These are phyloP conservation scores for Euphorbia celastroides DNA, from an alignment of 441 rosid genomes.

Conservation along the genomic window DNA sequence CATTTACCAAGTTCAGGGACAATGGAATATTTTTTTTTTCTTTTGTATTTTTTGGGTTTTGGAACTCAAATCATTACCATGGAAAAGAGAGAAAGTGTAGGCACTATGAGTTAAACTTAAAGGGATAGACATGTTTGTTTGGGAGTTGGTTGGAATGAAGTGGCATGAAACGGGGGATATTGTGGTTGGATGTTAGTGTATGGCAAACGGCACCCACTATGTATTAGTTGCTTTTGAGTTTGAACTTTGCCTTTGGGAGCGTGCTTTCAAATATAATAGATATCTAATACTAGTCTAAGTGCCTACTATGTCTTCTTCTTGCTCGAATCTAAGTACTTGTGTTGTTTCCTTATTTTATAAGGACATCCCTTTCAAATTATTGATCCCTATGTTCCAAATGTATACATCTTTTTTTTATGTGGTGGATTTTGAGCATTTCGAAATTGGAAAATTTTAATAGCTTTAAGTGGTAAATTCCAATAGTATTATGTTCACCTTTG, in stretches of 20 bases:
- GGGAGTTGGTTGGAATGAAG: constrained; percentile 22
- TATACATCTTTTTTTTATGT: not conserved
- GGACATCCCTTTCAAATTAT: constrained; percentile 15
- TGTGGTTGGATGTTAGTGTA: constrained; percentile 8
- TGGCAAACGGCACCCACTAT: constrained; percentile 14
- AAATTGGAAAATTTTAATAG: not conserved
- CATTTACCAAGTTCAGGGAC: constrained; percentile 5
- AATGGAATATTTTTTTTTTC: constrained; percentile 21
- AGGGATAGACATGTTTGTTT: constrained; percentile 20
- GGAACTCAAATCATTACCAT: constrained; percentile 18
- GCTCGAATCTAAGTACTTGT: not conserved
- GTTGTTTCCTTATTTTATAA: not conserved
- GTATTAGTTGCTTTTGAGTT: not conserved
- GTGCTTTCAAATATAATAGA: not conserved
- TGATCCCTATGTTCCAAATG: constrained; percentile 10
- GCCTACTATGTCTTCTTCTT: constrained; percentile 7
- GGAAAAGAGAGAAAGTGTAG: constrained; percentile 22
- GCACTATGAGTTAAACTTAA: constrained; percentile 5
- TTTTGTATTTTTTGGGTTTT: constrained; percentile 20
- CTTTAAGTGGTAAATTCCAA: not conserved
- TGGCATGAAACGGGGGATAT: constrained; percentile 24
- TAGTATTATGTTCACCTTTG: not conserved
- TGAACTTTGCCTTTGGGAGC: constrained; percentile 8
- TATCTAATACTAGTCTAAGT: not conserved
- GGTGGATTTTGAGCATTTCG: not conserved